These are phyloP conservation scores for Microbotryum lychnidis-dioicae DNA, from an alignment of 1,284 basidiomycete species.

Conservation along the genomic window DNA sequence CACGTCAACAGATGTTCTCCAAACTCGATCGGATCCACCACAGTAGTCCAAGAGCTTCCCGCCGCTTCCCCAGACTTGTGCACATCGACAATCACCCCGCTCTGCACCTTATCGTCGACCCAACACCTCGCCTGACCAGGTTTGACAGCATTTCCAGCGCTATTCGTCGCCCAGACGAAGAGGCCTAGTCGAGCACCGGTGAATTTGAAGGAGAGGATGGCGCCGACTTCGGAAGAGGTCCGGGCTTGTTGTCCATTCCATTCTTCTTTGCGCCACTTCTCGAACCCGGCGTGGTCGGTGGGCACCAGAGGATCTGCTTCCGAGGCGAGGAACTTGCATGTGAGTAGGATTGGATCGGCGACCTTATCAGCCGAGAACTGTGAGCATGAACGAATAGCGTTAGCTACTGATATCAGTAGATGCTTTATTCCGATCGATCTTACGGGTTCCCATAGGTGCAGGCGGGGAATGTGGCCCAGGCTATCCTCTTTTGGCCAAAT, in stretches of 20 bases:
- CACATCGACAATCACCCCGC: neutral
- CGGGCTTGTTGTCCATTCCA: constrained; percentile 27
- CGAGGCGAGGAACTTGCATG: constrained; percentile 5
- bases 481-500: no score
- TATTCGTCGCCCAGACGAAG: constrained; percentile 15
- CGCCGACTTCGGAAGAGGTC: constrained; percentile 8
- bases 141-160: neutral
- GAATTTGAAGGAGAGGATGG: constrained; percentile 16
- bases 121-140: constrained; percentile 19
- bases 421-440: no score
- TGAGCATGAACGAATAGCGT: no score
- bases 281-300: neutral
- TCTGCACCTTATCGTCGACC: constrained; percentile 6
- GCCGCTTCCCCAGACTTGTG: neutral
- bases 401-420: no score
- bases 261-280: constrained; percentile 9
- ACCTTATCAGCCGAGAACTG: no score
- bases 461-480: no score
- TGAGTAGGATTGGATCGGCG: neutral
- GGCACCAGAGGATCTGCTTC: neutral
- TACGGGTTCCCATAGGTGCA: no score
- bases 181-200: constrained; percentile 17
- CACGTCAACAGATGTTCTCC: constrained; percentile 19
- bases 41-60: constrained; percentile 3
- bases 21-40: constrained; percentile 1